Evolutionary conservation across 495 filamentous ascomycete species (phyloP), one percentile per base, ranked within the genome.

Genomic region (Aspergillus olivimuriae): DNA sequence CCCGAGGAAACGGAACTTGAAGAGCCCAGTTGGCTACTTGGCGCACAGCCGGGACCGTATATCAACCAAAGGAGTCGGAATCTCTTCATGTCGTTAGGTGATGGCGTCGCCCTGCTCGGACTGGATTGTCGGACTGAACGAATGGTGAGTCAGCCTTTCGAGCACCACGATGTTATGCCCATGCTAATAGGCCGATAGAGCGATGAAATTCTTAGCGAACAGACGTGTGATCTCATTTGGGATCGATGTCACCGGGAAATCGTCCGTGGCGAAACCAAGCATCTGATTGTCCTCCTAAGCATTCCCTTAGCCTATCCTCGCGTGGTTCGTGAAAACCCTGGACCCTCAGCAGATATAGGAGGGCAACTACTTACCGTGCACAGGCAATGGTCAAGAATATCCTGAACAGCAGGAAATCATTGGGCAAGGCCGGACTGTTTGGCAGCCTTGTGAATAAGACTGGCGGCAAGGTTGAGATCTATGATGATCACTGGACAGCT

Each of bases 401-500:
- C 20, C 69, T 96, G 48, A 96, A 90, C 18, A 95, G 87, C 39
- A 77, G 83, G 40, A 97, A 97, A 58, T 87, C 87, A 4, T 69
- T 97, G 4, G 86, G 87, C 22, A 87, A 89, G 46, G 72, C 81
- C 35, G 89, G 90, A 5, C 64, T 94, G 56, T 74, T 97, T 33
- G 86, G 88, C 21, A 76, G 80, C 5, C 75, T 96, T 36, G 68
- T 95, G 14, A 96, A 95, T 62, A 85, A 81, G 43, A 87, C 94
- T 55, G 90, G 95, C 55, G 90, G 87, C 41, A 89, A 87, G 33
- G 86, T 95, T 4, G 94, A 96, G 63, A 86, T 98, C 12, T 73
- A 94, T 20, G 92, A 97, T 63, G 92, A 98, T 61, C 91, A 97
- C 57, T 98, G 92, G 92, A 94, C 92, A 2, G 90, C 92, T 16